Base-by-base conservation (phyloP, 768 basidiomycete genomes). In the Collybiopsis confluens region DNA sequence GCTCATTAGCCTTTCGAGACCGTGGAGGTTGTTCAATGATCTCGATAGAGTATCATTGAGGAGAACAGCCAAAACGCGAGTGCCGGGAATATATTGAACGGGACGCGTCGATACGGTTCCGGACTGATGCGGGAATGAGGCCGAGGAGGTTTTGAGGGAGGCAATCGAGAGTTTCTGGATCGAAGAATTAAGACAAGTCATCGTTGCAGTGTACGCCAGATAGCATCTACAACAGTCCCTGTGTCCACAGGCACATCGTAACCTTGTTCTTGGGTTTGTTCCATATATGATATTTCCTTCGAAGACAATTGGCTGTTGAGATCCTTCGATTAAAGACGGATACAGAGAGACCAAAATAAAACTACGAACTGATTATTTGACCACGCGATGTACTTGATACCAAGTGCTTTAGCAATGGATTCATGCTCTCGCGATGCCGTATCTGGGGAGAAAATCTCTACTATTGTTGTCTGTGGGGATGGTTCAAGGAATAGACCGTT, bases 371-470 rank as follows among this genome's bases (percentile, higher is more conserved):
- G 59, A 49, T 64, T 64, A 18, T 73, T 70, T 68, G 75, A 75
- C 84, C 82, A 85, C 7, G 80, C 85, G 44, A 82, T 63, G 60
- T 88, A 88, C 9, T 70, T 67, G 52, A 85, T 70, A 9, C 79
- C 78, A 21, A 85, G 61, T 7, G 80, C 75, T 26, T 69, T 69
- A n/a, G 73, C 73, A 18, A 85, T 76, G 45, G 81, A 68, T 61
- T 85, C 80, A 54, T 78, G 76, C 59, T 90, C 86, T 45, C 76
- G 78, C 23, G 76, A 73, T 65, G 88, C 91, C 18, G 76, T 76
- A n/a, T 78, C 79, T 2, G 76, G 70, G 18, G 83, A 86, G 69
- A 88, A 91, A 61, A 92, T 75, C 68, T 94, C 91, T 71, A 92
- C 80, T 33, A 92, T 72, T 2, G 84, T 82, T 20, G 87, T 75